Base-by-base conservation (phyloP, 2,329 filamentous ascomycete genomes). In the Fusarium multiceps region DNA sequence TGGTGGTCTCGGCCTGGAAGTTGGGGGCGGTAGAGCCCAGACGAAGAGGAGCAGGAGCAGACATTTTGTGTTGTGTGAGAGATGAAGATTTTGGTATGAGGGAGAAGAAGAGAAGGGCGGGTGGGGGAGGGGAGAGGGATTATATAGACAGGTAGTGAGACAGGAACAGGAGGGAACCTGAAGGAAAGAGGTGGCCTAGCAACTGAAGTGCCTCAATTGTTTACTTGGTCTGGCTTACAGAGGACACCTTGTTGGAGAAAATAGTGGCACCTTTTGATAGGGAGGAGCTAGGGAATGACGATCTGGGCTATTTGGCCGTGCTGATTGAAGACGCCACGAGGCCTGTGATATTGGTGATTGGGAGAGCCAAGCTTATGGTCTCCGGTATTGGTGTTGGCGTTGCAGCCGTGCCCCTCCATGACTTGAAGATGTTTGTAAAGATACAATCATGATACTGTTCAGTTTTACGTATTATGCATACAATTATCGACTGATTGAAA, bases 1-100 rank as follows among this genome's bases (percentile, higher is more conserved):
- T 84, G 63, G 92, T 95, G 68, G 92, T 94, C 72, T 94, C 89
- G 77, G 92, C 92, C 82, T 92, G 82, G 87, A 96, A 96, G 86
- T 94, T 94, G 76, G 92, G 92, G 73, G 93, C 92, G 59, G 83
- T 81, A 72, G 84, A 84, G 80, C 90, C 90, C 76, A 92, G 84
- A 74, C 90, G 89, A 76, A 92, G 87, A 37, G 77, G 74, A 67
- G 78, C 73, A 65, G 78, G 58, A 69, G 73, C 56, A 72, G 78
- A 71, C 78, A 80, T 80, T 65, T 49, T 51, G 48, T 27, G 48
- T 59, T 59, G 16, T 25, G 21, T 21, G 45, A 21, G 27, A 28
- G 25, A 63, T 50, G 25, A 40, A 42, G 34, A 11, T 34, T 23
- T 18, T 45, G 16, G 40, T 32, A 40, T 45, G 50, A 55, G 53